These are phyloP conservation scores for Volutella citrinella DNA, from an alignment of 2,329 filamentous ascomycete genomes.

Conservation along the genomic window DNA sequence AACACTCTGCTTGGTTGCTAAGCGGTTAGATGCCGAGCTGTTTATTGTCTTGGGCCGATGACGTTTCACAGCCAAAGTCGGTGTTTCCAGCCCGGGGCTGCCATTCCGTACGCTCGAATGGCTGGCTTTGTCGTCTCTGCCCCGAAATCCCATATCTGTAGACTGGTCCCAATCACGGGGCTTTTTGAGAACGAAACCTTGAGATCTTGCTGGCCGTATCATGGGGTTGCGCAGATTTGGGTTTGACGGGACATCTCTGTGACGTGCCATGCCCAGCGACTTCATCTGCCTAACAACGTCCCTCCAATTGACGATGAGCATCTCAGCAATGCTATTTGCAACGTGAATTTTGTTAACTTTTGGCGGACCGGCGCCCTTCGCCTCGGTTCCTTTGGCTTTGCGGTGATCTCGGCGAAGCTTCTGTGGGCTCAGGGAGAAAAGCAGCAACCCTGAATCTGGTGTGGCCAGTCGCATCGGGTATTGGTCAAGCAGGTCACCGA, in stretches of 20 bases:
- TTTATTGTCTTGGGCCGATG: conserved; percentile 19
- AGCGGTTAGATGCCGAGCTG: conserved; percentile 19
- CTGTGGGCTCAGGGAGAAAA: conserved; percentile 43
- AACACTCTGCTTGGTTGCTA: conserved; percentile 21
- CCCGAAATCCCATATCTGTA: conserved; percentile 12
- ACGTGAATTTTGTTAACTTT: conserved; percentile 55
- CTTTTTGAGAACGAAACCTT: conserved; percentile 35
- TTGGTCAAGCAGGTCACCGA: conserved; percentile 54
- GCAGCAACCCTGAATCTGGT: conserved; percentile 38
- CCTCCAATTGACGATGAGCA: conserved; percentile 65
- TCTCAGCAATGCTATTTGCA: conserved; percentile 59
- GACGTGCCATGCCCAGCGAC: conserved; percentile 35
- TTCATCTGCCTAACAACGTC: conserved; percentile 61
- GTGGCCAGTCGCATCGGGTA: conserved; percentile 47
- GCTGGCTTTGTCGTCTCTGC: conserved; percentile 8
- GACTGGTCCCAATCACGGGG: conserved; percentile 33
- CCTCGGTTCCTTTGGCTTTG: conserved; percentile 15
- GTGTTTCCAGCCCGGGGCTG: conserved; percentile 37
- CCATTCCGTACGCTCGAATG: conserved; percentile 6
- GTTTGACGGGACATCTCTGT: conserved; percentile 16
- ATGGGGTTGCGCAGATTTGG: conserved; percentile 10
- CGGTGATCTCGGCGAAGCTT: conserved; percentile 31
- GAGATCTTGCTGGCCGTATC: conserved; percentile 40
- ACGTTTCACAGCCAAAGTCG: conserved; percentile 23
- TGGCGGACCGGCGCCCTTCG: conserved; percentile 17